Evolutionary conservation across 805 yeast genomes (phyloP).

Genomic region (Metschnikowia cubensis): DNA sequence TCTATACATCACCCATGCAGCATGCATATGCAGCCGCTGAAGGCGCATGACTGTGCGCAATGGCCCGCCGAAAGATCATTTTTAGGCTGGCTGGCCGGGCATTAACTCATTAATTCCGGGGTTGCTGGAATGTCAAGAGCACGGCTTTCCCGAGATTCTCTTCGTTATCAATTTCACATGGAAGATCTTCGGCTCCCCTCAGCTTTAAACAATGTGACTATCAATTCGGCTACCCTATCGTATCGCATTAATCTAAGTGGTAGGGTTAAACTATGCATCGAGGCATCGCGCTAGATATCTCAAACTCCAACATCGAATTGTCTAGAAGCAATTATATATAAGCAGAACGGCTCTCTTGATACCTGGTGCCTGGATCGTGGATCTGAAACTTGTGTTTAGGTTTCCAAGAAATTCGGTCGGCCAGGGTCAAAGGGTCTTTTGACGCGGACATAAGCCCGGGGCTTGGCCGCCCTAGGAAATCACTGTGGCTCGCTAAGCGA

Average conservation of each 20-base stretch:
- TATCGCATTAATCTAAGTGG: background rate
- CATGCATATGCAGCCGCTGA: background rate
- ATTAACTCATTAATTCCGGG: background rate
- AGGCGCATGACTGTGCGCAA: background rate
- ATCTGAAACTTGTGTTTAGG: background rate
- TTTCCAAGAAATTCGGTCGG: background rate
- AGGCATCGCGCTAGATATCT: background rate
- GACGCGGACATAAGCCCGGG: background rate
- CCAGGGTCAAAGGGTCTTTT: too few species aligned
- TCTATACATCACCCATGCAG: conserved; percentile 1
- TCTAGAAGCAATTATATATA: background rate
- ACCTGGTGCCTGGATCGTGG: too few species aligned
- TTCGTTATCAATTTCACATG: background rate
- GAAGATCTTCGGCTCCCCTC: background rate
- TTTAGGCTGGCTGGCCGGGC: background rate
- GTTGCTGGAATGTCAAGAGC: background rate
- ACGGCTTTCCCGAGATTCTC: background rate
- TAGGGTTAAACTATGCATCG: background rate
- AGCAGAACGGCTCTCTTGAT: background rate
- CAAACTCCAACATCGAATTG: background rate
- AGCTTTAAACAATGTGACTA: background rate
- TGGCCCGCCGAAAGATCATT: background rate
- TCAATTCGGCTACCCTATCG: background rate
- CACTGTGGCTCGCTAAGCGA: background rate
- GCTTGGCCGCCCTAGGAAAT: background rate